Percentiles rank a stretch among this genome's conserved stretches.
Evolutionary conservation across 768 basidiomycete genomes (phyloP).

Genomic region (Aureoboletus auriporus): DNA sequence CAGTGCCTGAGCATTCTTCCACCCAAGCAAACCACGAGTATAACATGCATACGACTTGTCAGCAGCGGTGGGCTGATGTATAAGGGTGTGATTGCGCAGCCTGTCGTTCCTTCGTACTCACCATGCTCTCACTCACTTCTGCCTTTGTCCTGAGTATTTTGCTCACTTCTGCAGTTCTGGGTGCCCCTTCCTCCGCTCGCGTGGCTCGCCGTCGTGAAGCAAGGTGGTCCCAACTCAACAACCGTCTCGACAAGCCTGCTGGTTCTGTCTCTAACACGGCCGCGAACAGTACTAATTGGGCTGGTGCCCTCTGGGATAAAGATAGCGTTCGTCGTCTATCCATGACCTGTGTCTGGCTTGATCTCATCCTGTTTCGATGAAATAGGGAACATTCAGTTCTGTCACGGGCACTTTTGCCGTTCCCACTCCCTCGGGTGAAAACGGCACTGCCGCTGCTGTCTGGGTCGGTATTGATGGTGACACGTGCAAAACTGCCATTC

Average conservation of each 20-base stretch:
- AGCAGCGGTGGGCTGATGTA: neutral
- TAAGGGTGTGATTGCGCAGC: neutral
- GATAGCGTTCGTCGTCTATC: neutral
- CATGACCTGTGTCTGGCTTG: neutral
- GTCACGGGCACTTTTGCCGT: neutral
- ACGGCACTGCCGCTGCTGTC: neutral
- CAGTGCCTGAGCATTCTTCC: neutral
- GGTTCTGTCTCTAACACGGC: neutral
- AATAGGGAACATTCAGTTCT: neutral
- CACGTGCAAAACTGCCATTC: neutral
- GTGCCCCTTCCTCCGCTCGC: neutral
- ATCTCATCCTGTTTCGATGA: neutral
- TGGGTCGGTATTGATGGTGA: conserved; percentile 1
- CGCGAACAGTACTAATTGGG: neutral
- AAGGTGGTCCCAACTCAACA: neutral
- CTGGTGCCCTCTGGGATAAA: neutral
- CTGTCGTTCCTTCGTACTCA: neutral
- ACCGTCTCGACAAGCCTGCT: neutral
- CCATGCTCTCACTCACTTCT: neutral
- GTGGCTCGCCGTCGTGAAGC: neutral
- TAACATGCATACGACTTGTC: neutral
- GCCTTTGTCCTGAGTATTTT: neutral
- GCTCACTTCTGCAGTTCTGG: neutral
- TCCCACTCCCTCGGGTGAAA: neutral
- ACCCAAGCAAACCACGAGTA: neutral